Evolutionary conservation across 2,329 filamentous ascomycete genomes (phyloP).

Genomic region (Colletotrichum liaoningense): DNA sequence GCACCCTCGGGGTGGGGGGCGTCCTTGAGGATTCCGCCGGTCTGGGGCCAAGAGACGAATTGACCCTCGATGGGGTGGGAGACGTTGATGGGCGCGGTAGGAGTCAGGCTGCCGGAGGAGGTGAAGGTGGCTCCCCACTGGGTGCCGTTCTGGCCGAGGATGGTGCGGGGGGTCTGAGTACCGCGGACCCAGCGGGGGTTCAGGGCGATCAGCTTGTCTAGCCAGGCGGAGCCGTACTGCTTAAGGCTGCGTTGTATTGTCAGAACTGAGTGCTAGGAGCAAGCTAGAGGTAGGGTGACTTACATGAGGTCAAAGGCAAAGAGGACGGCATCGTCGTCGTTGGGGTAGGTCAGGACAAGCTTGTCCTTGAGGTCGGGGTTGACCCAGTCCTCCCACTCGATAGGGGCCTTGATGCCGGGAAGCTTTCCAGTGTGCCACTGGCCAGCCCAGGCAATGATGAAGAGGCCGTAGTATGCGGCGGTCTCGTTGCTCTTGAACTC

Average conservation of each 20-base stretch:
- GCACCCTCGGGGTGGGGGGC: constrained; percentile 62
- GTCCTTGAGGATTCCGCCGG: constrained; percentile 58
- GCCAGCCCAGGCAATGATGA: constrained; percentile 51
- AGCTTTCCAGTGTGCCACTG: constrained; percentile 51
- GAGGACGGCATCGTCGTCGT: constrained; percentile 67
- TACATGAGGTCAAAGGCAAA: constrained; percentile 62
- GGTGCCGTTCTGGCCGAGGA: constrained; percentile 46
- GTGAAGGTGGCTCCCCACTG: constrained; percentile 49
- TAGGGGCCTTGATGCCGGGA: constrained; percentile 44
- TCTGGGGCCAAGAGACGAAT: constrained; percentile 62
- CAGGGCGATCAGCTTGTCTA: constrained; percentile 58
- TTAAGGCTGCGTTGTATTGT: constrained; percentile 42
- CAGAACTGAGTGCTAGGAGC: background rate
- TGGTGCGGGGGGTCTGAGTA: constrained; percentile 52
- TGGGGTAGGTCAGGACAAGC: constrained; percentile 65
- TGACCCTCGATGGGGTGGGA: constrained; percentile 49
- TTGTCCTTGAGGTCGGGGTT: constrained; percentile 64
- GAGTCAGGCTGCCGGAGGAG: constrained; percentile 36
- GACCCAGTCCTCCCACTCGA: constrained; percentile 56
- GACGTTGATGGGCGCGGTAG: constrained; percentile 38
- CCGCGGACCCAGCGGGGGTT: constrained; percentile 66
- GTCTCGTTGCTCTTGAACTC: constrained; percentile 54
- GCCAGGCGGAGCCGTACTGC: constrained; percentile 57
- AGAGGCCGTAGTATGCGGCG: constrained; percentile 54
- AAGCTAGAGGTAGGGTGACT: constrained; percentile 34